phyloP scores from a whole-genome alignment of 140 eudicot species.

The Bidens hawaiensis region DNA sequence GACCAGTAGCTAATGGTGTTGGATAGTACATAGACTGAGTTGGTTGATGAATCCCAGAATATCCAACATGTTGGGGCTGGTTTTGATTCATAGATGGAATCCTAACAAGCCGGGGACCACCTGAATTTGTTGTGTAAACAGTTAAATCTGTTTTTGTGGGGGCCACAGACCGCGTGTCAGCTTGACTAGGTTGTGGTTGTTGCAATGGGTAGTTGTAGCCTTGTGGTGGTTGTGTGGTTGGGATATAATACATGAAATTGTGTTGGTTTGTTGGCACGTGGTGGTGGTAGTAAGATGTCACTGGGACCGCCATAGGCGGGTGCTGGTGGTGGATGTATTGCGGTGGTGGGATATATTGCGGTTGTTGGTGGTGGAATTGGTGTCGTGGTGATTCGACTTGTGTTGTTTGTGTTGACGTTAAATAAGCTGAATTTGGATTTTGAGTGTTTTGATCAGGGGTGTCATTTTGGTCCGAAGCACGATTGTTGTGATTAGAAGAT shows the following conservation, averaged over 20 bases:
- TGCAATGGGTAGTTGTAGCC: constrained; percentile 47
- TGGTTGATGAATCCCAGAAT: constrained; percentile 55
- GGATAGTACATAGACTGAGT: constrained; percentile 59
- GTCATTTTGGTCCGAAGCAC: background rate
- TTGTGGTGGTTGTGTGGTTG: constrained; percentile 42
- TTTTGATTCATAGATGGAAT: constrained; percentile 38
- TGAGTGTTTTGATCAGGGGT: constrained; percentile 33
- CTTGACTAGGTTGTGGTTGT: constrained; percentile 17
- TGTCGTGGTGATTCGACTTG: constrained; percentile 44
- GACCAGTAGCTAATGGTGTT: constrained; percentile 61
- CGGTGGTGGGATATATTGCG: constrained; percentile 45
- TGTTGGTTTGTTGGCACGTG: constrained; percentile 33
- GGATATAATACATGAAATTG: constrained; percentile 49
- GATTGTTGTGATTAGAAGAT: constrained; percentile 6
- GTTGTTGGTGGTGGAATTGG: constrained; percentile 43
- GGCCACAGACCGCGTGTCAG: constrained; percentile 27
- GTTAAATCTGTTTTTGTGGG: constrained; percentile 46
- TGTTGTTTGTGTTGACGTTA: constrained; percentile 16
- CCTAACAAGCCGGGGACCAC: constrained; percentile 46
- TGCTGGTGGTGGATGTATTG: constrained; percentile 57
- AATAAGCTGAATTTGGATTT: constrained; percentile 39
- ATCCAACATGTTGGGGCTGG: constrained; percentile 50
- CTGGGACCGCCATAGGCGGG: constrained; percentile 47
- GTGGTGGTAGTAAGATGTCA: constrained; percentile 54
- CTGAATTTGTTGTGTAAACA: constrained; percentile 38